Evolutionary conservation across 352 stramenopile genomes (phyloP), one percentile per base, ranked within the genome.

Genomic region (Phytophthora ohioensis): DNA sequence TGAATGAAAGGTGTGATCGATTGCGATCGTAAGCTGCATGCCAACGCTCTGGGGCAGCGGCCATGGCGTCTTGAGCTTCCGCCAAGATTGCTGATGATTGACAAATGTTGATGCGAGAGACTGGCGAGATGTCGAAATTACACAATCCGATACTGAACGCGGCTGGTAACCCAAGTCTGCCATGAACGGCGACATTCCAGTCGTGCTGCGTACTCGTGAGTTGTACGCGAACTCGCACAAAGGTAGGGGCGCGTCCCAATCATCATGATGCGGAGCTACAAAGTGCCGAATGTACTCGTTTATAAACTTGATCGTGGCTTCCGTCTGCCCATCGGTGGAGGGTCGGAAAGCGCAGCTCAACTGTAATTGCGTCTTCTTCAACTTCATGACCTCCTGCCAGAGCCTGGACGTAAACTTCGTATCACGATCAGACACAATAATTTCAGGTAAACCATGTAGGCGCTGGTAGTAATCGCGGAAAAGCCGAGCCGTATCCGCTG

Each of bases 101-200:
- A 60, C 39, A 32, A 67, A 67, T n/a, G 21, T 59, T 10, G 21
- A 42, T 3, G 58, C 48, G 9, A 17, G 35, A 9, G 35, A 21
- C 11, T 9, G 36, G 10, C 41, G 8, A 2, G 59, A 17, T 12
- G 5, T 35, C 2, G 59, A 35, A 12, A 67, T 10, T 4, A 39
- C 27, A 17, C 49, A 60, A 55, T 67, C 59, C 5, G 41, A 13
- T 0, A 60, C 49, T 2, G 48, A 30, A 3, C 59, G 46, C 11
- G 58, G 56, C 5, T 60, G 36, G n/a, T 73, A 73, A 3, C 68
- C 68, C 6, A 71, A 36, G 32, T 75, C 67, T 10, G 63, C 60
- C 15, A 64, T 39, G 15, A 75, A 75, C 27, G 59, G 60, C 31
- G 67, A 66, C 55, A 75, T 64, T 7, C 54, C 47, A 8, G 49